Evolutionary conservation across 2,329 filamentous ascomycete species (phyloP).

Genomic region (Aspergillus oerlinghausenensis): DNA sequence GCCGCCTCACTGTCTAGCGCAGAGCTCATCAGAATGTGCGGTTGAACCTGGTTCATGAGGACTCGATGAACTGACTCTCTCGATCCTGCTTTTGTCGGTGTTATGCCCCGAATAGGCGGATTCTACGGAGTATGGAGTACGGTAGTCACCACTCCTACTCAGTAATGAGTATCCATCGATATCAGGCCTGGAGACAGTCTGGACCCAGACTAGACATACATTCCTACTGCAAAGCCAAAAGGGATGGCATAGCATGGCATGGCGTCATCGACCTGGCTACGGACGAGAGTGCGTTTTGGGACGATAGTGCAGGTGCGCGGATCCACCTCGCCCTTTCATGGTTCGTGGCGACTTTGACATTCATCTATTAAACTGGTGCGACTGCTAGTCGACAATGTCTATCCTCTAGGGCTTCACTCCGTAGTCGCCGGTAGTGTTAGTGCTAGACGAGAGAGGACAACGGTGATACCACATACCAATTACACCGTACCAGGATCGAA

Average conservation of each 20-base stretch:
- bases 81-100: not conserved
- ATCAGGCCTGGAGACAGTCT: not conserved
- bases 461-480: not conserved
- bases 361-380: not conserved
- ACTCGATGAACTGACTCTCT: too few species aligned
- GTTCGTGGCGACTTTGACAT: not conserved
- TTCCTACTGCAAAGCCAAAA: not conserved
- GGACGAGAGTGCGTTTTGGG: not conserved
- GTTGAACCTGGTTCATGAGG: not conserved
- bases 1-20: too few species aligned
- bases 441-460: not conserved
- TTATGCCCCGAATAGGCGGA: not conserved
- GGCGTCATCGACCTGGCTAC: too few species aligned
- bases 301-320: not conserved
- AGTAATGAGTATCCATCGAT: not conserved
- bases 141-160: too few species aligned
- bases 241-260: too few species aligned
- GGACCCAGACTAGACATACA: not conserved
- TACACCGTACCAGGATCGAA: not conserved
- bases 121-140: not conserved
- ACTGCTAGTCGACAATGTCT: not conserved
- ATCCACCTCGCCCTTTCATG: not conserved
- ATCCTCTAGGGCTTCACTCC: not conserved
- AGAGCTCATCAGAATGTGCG: too few species aligned
- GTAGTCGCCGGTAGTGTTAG: not conserved